phyloP scores from a whole-genome alignment of 2,329 filamentous ascomycete genomes.

The Dactylellina sp. region DNA sequence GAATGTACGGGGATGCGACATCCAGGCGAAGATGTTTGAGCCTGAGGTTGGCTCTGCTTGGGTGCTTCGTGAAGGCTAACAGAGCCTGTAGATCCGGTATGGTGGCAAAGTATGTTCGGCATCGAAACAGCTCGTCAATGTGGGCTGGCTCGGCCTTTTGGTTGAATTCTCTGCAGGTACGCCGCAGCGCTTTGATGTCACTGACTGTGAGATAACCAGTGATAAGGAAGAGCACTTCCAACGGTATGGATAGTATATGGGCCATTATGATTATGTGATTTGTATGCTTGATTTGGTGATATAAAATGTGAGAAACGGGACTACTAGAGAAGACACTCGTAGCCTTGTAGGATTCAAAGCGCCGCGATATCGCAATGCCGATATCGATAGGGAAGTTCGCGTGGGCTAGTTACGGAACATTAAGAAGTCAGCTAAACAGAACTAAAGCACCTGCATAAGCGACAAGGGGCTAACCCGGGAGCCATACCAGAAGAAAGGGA shows the following conservation, averaged over 20 bases:
- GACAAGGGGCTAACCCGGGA: conserved; percentile 10
- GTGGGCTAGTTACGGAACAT: too few species aligned
- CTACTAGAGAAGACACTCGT: too few species aligned
- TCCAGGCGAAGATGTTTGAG: conserved; percentile 48
- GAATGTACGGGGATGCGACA: conserved; percentile 44
- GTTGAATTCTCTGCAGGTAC: conserved; percentile 29
- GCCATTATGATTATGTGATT: conserved; percentile 6
- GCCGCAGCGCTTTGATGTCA: conserved; percentile 34
- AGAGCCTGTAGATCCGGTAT: conserved; percentile 45
- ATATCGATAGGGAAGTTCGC: not conserved
- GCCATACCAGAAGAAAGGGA: not conserved
- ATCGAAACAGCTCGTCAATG: conserved; percentile 26
- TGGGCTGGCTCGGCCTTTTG: conserved; percentile 21
- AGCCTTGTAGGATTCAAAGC: not conserved
- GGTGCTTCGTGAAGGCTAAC: conserved; percentile 33
- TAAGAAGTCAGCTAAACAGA: not conserved
- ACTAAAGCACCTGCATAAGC: conserved; percentile 46
- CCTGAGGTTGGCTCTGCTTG: conserved; percentile 34
- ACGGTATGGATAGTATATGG: conserved; percentile 26
- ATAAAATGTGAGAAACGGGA: too few species aligned
- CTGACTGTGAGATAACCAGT: conserved; percentile 24
- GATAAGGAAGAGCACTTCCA: conserved; percentile 47
- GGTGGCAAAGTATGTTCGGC: conserved; percentile 45
- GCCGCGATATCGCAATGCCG: not conserved
- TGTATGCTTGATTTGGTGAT: too few species aligned